phyloP scores from a whole-genome alignment of 2,329 filamentous ascomycete genomes.

The Botrytis squamosa region DNA sequence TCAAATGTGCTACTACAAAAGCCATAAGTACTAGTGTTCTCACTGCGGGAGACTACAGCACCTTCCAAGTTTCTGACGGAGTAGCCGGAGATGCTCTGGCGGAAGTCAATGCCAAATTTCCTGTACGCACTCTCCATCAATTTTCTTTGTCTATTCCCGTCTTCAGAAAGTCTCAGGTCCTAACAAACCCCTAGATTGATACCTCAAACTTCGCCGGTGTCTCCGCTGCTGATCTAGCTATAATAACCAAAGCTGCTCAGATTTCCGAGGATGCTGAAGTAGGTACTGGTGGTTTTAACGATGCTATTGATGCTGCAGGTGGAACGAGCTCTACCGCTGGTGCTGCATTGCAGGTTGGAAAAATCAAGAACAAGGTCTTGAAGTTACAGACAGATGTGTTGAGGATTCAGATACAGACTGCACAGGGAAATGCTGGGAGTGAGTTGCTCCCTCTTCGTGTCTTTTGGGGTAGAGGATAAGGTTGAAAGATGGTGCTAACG shows the following conservation, averaged over 20 bases:
- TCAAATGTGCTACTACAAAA: not conserved
- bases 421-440: not conserved
- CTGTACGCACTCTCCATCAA: constrained; percentile 40
- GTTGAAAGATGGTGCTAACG: not conserved
- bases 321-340: not conserved
- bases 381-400: not conserved
- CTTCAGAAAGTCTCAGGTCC: not conserved
- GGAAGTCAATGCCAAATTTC: constrained; percentile 55
- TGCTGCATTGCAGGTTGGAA: not conserved
- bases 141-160: not conserved
- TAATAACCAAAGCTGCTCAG: constrained; percentile 44
- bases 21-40: not conserved
- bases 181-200: constrained; percentile 43
- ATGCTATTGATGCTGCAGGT: not conserved
- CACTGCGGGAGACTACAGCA: not conserved
- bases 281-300: constrained; percentile 33
- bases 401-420: not conserved
- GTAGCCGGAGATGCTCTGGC: constrained; percentile 52
- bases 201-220: constrained; percentile 47
- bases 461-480: not conserved
- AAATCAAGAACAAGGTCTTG: not conserved
- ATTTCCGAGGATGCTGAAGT: constrained; percentile 56
- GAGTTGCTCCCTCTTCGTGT: not conserved
- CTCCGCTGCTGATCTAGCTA: constrained; percentile 36
- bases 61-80: constrained; percentile 46